Evolutionary conservation across 2,329 filamentous ascomycete genomes (phyloP).

Genomic region (Neoarthrinium moseri): DNA sequence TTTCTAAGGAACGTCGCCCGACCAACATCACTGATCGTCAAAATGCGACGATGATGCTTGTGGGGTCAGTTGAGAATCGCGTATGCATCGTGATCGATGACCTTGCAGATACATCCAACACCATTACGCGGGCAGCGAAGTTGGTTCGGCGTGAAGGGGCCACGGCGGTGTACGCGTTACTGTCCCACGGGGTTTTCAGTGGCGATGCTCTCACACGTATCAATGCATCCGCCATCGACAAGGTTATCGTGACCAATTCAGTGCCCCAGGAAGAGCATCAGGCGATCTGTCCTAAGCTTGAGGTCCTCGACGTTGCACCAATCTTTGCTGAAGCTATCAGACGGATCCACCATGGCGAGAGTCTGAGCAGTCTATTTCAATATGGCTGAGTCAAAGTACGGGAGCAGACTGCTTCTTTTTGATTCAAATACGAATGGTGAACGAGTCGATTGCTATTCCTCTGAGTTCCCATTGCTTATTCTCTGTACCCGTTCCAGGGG

Average conservation of each 20-base stretch:
- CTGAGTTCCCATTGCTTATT: too few relatives aligned
- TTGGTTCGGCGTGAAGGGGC: conserved; percentile 95
- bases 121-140: conserved; percentile 93
- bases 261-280: conserved; percentile 85
- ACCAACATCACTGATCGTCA: conserved; percentile 85
- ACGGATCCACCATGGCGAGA: conserved; percentile 95
- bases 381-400: conserved; percentile 72
- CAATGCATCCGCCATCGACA: conserved; percentile 90
- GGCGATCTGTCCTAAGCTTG: conserved; percentile 77
- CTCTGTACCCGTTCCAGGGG: too few relatives aligned
- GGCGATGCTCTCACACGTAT: conserved; percentile 93
- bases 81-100: conserved; percentile 93
- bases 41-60: conserved; percentile 94
- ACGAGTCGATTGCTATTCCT: too few relatives aligned
- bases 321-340: conserved; percentile 96
- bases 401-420: too few relatives aligned
- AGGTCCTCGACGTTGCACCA: conserved; percentile 86
- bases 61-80: conserved; percentile 78
- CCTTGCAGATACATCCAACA: conserved; percentile 93
- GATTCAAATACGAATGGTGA: too few relatives aligned
- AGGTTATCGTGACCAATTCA: conserved; percentile 92
- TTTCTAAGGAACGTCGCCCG: conserved; percentile 74
- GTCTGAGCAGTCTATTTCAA: conserved; percentile 92
- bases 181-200: conserved; percentile 90
- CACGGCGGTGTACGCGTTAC: conserved; percentile 83